These are phyloP conservation scores for Phialophora expanda DNA, from an alignment of 2,329 filamentous ascomycete species.

Conservation along the genomic window DNA sequence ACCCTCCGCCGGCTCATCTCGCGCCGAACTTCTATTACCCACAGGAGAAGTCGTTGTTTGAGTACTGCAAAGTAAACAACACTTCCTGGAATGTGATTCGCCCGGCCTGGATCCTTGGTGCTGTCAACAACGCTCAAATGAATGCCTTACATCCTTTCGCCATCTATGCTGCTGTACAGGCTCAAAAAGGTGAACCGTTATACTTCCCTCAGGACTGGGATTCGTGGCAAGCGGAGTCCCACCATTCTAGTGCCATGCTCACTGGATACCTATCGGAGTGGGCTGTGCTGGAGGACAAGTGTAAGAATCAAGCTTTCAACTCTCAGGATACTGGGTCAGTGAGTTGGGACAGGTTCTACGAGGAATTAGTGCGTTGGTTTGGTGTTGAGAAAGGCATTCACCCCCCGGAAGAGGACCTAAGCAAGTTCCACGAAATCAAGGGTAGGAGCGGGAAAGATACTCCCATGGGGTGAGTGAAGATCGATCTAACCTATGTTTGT, in stretches of 20 bases:
- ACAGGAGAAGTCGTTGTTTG: slow-evolving; percentile 57
- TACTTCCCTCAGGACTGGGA: slow-evolving; percentile 53
- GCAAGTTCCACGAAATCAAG: slow-evolving; percentile 27
- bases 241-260: slow-evolving; percentile 53
- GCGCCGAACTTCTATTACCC: slow-evolving; percentile 62
- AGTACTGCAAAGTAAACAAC: slow-evolving; percentile 49
- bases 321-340: slow-evolving; percentile 53
- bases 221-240: slow-evolving; percentile 53
- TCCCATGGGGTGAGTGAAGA: slow-evolving; percentile 45
- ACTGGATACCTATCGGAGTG: slow-evolving; percentile 59
- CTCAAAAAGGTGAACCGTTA: slow-evolving; percentile 49
- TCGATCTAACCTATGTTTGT: not conserved
- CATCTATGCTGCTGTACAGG: slow-evolving; percentile 57
- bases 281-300: slow-evolving; percentile 52
- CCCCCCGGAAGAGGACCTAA: slow-evolving; percentile 41
- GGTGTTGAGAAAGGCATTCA: slow-evolving; percentile 45
- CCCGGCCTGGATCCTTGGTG: slow-evolving; percentile 56
- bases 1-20: slow-evolving; percentile 49
- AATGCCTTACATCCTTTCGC: slow-evolving; percentile 57
- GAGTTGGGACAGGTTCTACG: slow-evolving; percentile 57
- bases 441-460: slow-evolving; percentile 39
- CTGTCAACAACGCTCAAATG: slow-evolving; percentile 46
- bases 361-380: slow-evolving; percentile 54
- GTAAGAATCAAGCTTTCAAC: slow-evolving; percentile 57
- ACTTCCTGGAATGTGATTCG: slow-evolving; percentile 55